These are phyloP conservation scores for Penicillium nordicum DNA, from an alignment of 2,329 filamentous ascomycete species.

Conservation along the genomic window DNA sequence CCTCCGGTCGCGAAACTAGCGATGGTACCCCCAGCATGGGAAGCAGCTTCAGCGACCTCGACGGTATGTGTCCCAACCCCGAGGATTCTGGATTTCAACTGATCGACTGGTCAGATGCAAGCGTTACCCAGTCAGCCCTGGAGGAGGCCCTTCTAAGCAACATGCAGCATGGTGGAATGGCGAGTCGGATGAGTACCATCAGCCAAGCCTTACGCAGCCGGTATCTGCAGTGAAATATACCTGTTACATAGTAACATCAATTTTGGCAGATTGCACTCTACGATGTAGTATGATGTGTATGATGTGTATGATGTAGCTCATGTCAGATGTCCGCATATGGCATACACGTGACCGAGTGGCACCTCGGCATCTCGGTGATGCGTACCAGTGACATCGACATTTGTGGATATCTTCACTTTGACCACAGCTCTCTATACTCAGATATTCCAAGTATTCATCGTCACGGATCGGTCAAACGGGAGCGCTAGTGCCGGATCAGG, in stretches of 20 bases:
- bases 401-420: neutral
- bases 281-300: neutral
- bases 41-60: slow-evolving; percentile 63
- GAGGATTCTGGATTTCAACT: neutral
- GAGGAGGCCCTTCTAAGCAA: slow-evolving; percentile 63
- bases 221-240: slow-evolving; percentile 40
- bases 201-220: slow-evolving; percentile 55
- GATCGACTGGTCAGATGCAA: slow-evolving; percentile 48
- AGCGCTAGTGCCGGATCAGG: slow-evolving; percentile 20
- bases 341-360: slow-evolving; percentile 7
- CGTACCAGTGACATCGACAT: neutral
- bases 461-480: slow-evolving; percentile 20
- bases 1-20: slow-evolving; percentile 45
- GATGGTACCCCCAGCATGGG: slow-evolving; percentile 61
- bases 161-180: slow-evolving; percentile 54
- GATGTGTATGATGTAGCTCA: neutral
- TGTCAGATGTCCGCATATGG: neutral
- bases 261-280: neutral
- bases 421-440: neutral
- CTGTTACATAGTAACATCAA: neutral
- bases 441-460: neutral
- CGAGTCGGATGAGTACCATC: slow-evolving; percentile 50
- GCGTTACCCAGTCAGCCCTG: slow-evolving; percentile 62
- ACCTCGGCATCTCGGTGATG: neutral
- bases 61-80: slow-evolving; percentile 44